Evolutionary conservation across 2,329 filamentous ascomycete genomes (phyloP).

Genomic region (Pyrenochaeta sp.): DNA sequence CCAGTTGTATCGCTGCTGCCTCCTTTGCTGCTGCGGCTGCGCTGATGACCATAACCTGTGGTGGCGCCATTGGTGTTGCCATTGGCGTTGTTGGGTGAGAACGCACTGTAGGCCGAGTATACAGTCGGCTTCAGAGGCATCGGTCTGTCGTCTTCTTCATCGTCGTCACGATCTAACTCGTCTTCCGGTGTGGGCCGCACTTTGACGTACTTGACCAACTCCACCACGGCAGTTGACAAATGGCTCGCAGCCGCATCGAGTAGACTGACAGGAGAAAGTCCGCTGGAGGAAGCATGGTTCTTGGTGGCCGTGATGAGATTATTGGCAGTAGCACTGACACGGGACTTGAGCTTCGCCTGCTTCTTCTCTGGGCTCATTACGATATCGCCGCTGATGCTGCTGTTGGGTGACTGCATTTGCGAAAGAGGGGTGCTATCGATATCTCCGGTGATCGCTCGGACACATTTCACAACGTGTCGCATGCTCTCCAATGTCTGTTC

Average conservation of each 20-base stretch:
- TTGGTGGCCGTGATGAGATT: constrained; percentile 94
- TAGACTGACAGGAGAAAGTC: constrained; percentile 90
- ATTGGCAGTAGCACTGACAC: constrained; percentile 92
- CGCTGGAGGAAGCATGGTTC: constrained; percentile 83
- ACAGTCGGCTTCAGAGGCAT: constrained; percentile 44
- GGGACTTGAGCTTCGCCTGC: constrained; percentile 76
- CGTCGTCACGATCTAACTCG: constrained; percentile 76
- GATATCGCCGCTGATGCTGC: constrained; percentile 46
- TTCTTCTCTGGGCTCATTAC: constrained; percentile 54
- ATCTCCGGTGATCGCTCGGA: constrained; percentile 85
- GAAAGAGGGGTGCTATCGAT: constrained; percentile 66
- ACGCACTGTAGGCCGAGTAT: constrained; percentile 29
- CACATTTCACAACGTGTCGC: constrained; percentile 83
- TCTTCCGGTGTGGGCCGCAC: constrained; percentile 77
- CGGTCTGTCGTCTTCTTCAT: constrained; percentile 56
- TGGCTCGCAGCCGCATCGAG: constrained; percentile 94
- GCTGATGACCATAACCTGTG: constrained; percentile 24
- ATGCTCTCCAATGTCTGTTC: constrained; percentile 82
- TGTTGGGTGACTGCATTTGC: constrained; percentile 45
- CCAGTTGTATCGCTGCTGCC: constrained; percentile 47
- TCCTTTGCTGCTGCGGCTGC: constrained; percentile 44
- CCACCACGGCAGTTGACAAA: constrained; percentile 83
- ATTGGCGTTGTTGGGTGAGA: constrained; percentile 31
- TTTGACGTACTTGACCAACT: constrained; percentile 84
- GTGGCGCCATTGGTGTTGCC: constrained; percentile 17